phyloP scores from a whole-genome alignment of 2,329 filamentous ascomycete genomes.

The Blastomyces silverae region DNA sequence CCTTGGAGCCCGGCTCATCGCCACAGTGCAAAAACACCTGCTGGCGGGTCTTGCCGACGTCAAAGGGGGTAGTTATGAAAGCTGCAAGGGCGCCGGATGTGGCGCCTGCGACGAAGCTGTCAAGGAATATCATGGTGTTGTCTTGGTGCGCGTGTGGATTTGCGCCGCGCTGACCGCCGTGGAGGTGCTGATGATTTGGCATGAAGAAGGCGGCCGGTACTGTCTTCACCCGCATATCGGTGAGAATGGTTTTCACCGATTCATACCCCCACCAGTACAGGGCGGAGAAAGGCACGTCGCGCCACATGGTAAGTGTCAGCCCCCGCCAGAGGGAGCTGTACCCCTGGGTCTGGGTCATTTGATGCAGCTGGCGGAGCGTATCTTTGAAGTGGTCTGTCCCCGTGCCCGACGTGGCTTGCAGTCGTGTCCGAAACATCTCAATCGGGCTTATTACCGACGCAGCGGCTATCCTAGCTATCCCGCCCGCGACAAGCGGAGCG shows the following conservation, averaged over 20 bases:
- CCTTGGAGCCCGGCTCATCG: constrained; percentile 30
- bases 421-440: constrained; percentile 86
- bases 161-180: constrained; percentile 39
- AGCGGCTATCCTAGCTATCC: constrained; percentile 68
- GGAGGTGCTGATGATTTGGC: constrained; percentile 15
- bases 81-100: constrained; percentile 77
- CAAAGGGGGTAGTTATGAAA: constrained; percentile 86
- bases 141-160: constrained; percentile 59
- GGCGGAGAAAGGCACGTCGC: constrained; percentile 93
- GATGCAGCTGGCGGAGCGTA: constrained; percentile 66
- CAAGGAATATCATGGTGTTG: constrained; percentile 69
- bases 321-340: constrained; percentile 85
- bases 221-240: constrained; percentile 56
- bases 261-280: constrained; percentile 99
- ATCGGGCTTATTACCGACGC: constrained; percentile 81
- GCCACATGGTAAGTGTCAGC: constrained; percentile 83
- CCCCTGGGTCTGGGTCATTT: constrained; percentile 72
- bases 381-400: constrained; percentile 65
- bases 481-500: constrained; percentile 72
- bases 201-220: not conserved
- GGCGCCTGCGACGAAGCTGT: constrained; percentile 84
- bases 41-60: constrained; percentile 92
- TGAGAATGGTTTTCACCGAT: constrained; percentile 63
- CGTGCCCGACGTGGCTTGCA: constrained; percentile 64
- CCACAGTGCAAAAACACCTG: constrained; percentile 66